These are phyloP conservation scores for Mycena haematopus DNA, from an alignment of 768 basidiomycete species.

Conservation along the genomic window DNA sequence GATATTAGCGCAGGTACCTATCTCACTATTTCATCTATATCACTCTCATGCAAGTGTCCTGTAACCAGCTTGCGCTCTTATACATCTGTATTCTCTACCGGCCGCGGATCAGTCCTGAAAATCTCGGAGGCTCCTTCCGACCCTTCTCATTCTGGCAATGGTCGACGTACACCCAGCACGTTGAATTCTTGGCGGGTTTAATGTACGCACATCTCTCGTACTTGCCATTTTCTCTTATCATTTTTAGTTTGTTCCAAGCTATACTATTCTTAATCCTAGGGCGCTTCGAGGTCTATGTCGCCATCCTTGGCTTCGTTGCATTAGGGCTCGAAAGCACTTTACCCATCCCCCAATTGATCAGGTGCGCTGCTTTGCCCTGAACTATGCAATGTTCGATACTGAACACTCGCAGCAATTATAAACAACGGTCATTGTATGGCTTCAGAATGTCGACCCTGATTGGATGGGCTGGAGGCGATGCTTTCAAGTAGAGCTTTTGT, in stretches of 20 bases:
- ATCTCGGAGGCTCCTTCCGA: conserved; percentile 62
- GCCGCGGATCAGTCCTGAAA: conserved; percentile 65
- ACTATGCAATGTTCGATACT: conserved; percentile 6
- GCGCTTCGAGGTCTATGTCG: conserved; percentile 63
- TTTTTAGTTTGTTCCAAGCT: conserved; percentile 62
- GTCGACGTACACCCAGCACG: conserved; percentile 75
- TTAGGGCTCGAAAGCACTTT: conserved; percentile 85
- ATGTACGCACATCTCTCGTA: conserved; percentile 55
- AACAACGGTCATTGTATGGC: conserved; percentile 80
- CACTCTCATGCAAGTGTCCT: conserved; percentile 22
- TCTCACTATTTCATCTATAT: conserved; percentile 16
- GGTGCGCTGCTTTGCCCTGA: conserved; percentile 46
- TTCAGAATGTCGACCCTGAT: conserved; percentile 83
- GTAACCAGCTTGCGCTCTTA: conserved; percentile 68
- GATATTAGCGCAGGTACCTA: conserved; percentile 79
- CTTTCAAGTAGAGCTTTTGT: conserved; percentile 71
- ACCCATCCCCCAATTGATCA: conserved; percentile 85
- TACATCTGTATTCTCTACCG: conserved; percentile 84
- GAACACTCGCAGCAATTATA: conserved; percentile 65
- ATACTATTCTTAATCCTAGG: conserved; percentile 81
- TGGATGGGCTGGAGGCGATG: conserved; percentile 85
- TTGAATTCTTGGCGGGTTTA: conserved; percentile 82
- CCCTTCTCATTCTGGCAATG: conserved; percentile 88
- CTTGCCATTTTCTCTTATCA: conserved; percentile 34
- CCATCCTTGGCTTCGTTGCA: conserved; percentile 75